phyloP scores from a whole-genome alignment of 2,329 filamentous ascomycete species.

The Nemania sp. region DNA sequence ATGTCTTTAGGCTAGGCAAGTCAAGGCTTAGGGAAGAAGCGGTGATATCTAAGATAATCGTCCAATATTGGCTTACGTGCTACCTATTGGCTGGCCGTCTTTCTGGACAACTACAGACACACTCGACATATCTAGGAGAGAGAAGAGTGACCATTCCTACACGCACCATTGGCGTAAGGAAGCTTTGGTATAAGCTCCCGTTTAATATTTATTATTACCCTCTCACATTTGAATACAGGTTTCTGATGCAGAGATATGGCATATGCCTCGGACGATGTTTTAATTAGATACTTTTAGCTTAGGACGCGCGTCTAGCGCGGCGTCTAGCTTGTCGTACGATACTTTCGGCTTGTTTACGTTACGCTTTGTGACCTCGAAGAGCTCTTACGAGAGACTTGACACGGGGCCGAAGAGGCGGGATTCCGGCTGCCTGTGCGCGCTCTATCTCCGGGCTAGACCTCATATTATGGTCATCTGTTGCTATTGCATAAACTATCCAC shows the following conservation, averaged over 20 bases:
- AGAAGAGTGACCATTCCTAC: too few relatives aligned
- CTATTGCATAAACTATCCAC: background rate
- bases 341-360: background rate
- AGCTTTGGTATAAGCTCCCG: background rate
- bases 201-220: background rate
- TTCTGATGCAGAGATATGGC: background rate
- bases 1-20: too few relatives aligned
- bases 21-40: background rate
- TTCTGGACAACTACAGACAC: background rate
- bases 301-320: background rate
- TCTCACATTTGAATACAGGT: background rate
- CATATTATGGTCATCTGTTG: background rate
- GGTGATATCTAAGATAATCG: background rate
- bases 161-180: too few relatives aligned
- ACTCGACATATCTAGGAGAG: background rate
- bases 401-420: conserved; percentile 57
- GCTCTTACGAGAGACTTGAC: conserved; percentile 43
- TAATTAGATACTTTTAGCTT: background rate
- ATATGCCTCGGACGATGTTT: background rate
- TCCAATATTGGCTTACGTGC: background rate
- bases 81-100: too few relatives aligned
- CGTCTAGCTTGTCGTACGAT: background rate
- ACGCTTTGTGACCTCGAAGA: background rate
- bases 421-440: conserved; percentile 45
- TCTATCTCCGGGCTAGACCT: too few relatives aligned